These are phyloP conservation scores for Mucor sp. DNA, from an alignment of 371 early-diverging fungal species.

Conservation along the genomic window DNA sequence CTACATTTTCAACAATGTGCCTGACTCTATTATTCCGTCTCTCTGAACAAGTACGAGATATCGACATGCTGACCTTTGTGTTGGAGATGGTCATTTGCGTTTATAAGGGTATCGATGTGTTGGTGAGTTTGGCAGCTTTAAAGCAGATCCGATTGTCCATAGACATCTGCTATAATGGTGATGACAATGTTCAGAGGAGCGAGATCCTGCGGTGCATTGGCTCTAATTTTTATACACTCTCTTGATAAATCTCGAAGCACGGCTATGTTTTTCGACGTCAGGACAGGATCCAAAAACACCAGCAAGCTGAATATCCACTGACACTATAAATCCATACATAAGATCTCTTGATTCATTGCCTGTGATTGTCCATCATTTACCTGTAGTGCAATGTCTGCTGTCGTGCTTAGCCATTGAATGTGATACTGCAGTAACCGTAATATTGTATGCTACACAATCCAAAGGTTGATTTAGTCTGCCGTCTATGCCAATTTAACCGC, in stretches of 20 bases:
- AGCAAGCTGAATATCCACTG: constrained; percentile 37
- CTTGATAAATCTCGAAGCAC: constrained; percentile 38
- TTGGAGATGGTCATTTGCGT: background rate
- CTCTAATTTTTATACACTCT: constrained; percentile 34
- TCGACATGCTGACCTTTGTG: background rate
- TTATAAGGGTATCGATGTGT: background rate
- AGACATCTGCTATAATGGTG: constrained; percentile 38
- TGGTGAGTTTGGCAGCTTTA: background rate
- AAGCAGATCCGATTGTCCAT: constrained; percentile 41
- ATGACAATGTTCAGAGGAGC: constrained; percentile 43
- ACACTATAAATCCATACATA: constrained; percentile 15
- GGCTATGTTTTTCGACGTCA: constrained; percentile 36
- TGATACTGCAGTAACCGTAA: constrained; percentile 26
- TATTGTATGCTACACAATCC: constrained; percentile 17
- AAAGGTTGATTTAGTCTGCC: too few species aligned
- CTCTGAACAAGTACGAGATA: too few species aligned
- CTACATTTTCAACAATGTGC: too few species aligned
- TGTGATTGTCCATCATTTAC: background rate
- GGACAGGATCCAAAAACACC: constrained; percentile 44
- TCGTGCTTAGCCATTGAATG: constrained; percentile 32
- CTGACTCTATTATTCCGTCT: too few species aligned
- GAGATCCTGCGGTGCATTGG: constrained; percentile 7
- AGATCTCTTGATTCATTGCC: too few species aligned
- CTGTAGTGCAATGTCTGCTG: constrained; percentile 16
- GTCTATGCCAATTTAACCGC: background rate